Conservation (phyloP, 768 basidiomycete genomes). For the Punctularia strigosozonata region DNA sequence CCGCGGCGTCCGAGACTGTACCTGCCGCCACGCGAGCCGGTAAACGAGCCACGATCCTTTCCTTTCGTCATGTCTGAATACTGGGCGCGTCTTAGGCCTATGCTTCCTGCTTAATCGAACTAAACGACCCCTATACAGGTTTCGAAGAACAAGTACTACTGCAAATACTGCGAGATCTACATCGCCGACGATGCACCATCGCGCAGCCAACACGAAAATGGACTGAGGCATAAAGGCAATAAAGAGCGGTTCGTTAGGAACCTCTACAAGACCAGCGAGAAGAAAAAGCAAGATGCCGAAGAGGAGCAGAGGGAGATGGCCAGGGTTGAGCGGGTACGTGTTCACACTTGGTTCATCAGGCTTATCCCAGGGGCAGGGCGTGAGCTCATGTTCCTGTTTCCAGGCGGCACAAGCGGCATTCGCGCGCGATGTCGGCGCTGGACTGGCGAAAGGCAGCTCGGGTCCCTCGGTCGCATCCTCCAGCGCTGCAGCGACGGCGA, state of each 20-base stretch:
- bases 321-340: conserved; percentile 64
- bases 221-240: conserved; percentile 89
- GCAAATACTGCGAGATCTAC: conserved; percentile 96
- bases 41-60: neutral
- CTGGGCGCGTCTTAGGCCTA: too few species aligned
- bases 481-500: conserved; percentile 24
- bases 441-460: conserved; percentile 35
- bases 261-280: conserved; percentile 88
- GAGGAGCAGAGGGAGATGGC: conserved; percentile 85
- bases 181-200: conserved; percentile 96
- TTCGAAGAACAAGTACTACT: conserved; percentile 84
- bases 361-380: neutral
- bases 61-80: conserved; percentile 63
- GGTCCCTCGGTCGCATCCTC: conserved; percentile 18
- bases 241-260: conserved; percentile 85
- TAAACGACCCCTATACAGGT: too few species aligned
- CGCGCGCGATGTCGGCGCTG: conserved; percentile 65
- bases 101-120: too few species aligned
- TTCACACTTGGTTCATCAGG: neutral
- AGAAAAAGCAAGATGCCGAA: conserved; percentile 71
- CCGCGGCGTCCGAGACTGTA: too few species aligned
- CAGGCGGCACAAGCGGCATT: conserved; percentile 77
- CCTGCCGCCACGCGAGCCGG: too few species aligned
- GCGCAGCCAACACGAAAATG: conserved; percentile 83
- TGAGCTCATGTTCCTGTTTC: conserved; percentile 2